Percentiles rank a stretch among this genome's conserved stretches.
These are phyloP conservation scores for Datisca glomerata DNA, from an alignment of 306 rosid genomes.

Conservation along the genomic window DNA sequence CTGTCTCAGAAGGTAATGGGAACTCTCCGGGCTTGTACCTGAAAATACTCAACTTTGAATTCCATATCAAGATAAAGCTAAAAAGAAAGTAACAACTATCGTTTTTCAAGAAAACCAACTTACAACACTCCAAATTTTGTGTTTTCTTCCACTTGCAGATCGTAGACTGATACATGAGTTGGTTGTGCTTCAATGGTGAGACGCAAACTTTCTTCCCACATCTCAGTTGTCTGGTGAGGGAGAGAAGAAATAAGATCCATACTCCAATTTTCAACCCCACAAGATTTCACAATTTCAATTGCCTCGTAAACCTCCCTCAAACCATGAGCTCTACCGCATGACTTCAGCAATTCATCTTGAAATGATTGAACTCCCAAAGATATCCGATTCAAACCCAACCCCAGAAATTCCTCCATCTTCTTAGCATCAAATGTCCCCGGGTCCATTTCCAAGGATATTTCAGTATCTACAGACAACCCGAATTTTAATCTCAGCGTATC, in stretches of 20 bases:
- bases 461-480: constrained; percentile 46
- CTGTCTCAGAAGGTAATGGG: constrained; percentile 79
- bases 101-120: constrained; percentile 19
- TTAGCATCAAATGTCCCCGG: constrained; percentile 75
- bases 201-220: constrained; percentile 84
- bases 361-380: constrained; percentile 94
- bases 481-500: constrained; percentile 41
- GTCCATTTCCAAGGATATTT: constrained; percentile 93
- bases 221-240: constrained; percentile 62
- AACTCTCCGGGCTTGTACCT: constrained; percentile 84
- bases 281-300: constrained; percentile 41
- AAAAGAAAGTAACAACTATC: too few relatives aligned
- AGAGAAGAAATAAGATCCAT: constrained; percentile 83
- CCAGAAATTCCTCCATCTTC: constrained; percentile 44
- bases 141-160: constrained; percentile 81
- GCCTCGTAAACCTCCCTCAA: constrained; percentile 69
- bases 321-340: constrained; percentile 91
- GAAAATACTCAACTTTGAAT: constrained; percentile 16
- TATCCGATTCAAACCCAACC: constrained; percentile 74
- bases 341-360: constrained; percentile 66
- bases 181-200: constrained; percentile 59
- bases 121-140: constrained; percentile 76
- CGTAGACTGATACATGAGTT: constrained; percentile 78
- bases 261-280: constrained; percentile 87
- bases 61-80: constrained; percentile 9